phyloP scores from a whole-genome alignment of 148 eudicot species.

The Talinum fruticosum region DNA sequence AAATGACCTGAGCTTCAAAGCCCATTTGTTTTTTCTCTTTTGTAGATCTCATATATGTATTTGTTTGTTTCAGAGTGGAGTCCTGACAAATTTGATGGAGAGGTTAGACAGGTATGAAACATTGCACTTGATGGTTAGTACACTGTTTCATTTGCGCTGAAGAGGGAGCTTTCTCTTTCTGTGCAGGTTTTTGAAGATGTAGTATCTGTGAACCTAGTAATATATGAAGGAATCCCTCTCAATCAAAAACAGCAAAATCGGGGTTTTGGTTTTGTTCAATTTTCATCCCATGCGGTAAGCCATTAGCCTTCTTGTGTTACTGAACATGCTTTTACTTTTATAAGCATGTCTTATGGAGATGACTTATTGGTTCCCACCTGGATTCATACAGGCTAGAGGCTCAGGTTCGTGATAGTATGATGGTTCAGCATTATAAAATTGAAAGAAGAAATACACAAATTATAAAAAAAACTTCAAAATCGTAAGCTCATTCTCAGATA shows the following conservation, averaged over 20 bases:
- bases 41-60: slow-evolving; percentile 6
- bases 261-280: slow-evolving; percentile 71
- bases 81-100: slow-evolving; percentile 48
- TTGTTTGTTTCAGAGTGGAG: slow-evolving; percentile 48
- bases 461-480: neutral
- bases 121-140: neutral
- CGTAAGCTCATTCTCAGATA: neutral
- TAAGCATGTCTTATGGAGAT: slow-evolving; percentile 16
- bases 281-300: slow-evolving; percentile 72
- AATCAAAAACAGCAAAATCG: slow-evolving; percentile 54
- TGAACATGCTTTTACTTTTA: neutral
- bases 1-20: neutral
- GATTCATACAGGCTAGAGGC: slow-evolving; percentile 74
- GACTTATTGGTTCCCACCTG: slow-evolving; percentile 48
- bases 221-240: slow-evolving; percentile 26
- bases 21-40: neutral
- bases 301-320: slow-evolving; percentile 1
- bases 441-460: neutral
- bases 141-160: slow-evolving; percentile 5
- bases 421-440: slow-evolving; percentile 42
- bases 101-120: slow-evolving; percentile 54
- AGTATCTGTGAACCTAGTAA: slow-evolving; percentile 56
- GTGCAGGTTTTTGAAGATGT: slow-evolving; percentile 62
- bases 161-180: neutral
- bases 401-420: slow-evolving; percentile 69